phyloP scores from a whole-genome alignment of 352 stramenopile species.

The Elongisporangium anandrum region DNA sequence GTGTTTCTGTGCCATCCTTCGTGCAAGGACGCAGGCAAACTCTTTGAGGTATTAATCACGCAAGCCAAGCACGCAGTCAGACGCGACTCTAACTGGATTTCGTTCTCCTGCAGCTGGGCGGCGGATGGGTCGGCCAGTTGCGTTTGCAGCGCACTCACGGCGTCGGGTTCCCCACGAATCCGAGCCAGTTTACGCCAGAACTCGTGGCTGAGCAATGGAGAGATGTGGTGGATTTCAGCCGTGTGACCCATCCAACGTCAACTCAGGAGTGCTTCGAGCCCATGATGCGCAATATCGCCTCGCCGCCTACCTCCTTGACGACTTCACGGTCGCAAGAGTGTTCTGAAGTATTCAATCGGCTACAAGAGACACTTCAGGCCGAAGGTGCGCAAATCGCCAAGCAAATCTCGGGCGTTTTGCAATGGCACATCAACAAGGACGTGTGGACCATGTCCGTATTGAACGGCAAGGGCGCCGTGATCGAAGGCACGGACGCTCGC shows the following conservation, averaged over 20 bases:
- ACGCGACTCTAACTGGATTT: background rate
- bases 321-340: conserved; percentile 53
- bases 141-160: conserved; percentile 65
- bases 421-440: conserved; percentile 74
- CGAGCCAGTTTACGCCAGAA: conserved; percentile 50
- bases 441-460: conserved; percentile 61
- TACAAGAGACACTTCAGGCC: conserved; percentile 38
- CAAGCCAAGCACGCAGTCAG: background rate
- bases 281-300: conserved; percentile 67
- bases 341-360: conserved; percentile 48
- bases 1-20: conserved; percentile 58
- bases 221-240: conserved; percentile 55
- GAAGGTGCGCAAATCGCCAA: conserved; percentile 38
- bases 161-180: conserved; percentile 60
- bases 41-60: conserved; percentile 33
- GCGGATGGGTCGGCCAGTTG: conserved; percentile 61
- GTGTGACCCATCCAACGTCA: conserved; percentile 59
- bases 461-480: conserved; percentile 37
- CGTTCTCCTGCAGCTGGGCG: conserved; percentile 23
- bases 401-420: conserved; percentile 54
- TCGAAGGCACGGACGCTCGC: conserved; percentile 41
- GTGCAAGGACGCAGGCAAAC: conserved; percentile 41
- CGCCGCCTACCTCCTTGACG: conserved; percentile 43
- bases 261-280: conserved; percentile 73
- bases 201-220: conserved; percentile 68